phyloP scores from a whole-genome alignment of 345 rosid species.

The Ceriops tagal region DNA sequence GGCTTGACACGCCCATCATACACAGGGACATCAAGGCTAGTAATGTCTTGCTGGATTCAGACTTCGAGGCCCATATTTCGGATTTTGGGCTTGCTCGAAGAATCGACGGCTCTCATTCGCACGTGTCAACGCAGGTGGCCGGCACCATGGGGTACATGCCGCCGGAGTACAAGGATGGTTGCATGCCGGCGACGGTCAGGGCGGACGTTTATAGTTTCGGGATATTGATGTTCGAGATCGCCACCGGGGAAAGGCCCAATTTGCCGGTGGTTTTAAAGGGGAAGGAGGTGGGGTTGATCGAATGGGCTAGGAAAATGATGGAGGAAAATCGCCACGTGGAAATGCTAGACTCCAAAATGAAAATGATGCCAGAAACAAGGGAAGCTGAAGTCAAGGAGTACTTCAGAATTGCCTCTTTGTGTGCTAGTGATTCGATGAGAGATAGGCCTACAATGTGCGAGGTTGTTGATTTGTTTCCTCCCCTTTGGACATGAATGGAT shows the following conservation, averaged over 20 bases:
- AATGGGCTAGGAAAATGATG: slow-evolving; percentile 52
- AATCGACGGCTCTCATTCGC: slow-evolving; percentile 48
- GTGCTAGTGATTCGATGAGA: slow-evolving; percentile 38
- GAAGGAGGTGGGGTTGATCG: slow-evolving; percentile 45
- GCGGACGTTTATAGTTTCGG: slow-evolving; percentile 88
- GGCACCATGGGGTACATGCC: slow-evolving; percentile 99
- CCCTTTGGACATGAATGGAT: not conserved
- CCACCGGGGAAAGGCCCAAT: slow-evolving; percentile 61
- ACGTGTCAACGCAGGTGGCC: slow-evolving; percentile 88
- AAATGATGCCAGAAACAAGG: slow-evolving; percentile 18
- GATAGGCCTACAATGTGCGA: slow-evolving; percentile 56
- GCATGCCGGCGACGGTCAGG: slow-evolving; percentile 51
- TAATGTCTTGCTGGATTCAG: slow-evolving; percentile 56
- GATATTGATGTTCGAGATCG: slow-evolving; percentile 69
- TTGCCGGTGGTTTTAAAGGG: slow-evolving; percentile 36
- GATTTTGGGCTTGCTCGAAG: slow-evolving; percentile 81
- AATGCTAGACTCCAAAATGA: slow-evolving; percentile 42
- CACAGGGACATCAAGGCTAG: slow-evolving; percentile 89
- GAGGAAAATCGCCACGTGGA: slow-evolving; percentile 37
- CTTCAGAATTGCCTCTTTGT: slow-evolving; percentile 55
- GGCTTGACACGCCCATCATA: slow-evolving; percentile 58
- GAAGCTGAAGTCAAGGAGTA: slow-evolving; percentile 42
- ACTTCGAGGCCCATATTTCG: slow-evolving; percentile 64
- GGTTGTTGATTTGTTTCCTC: slow-evolving; percentile 37
- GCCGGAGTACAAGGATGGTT: slow-evolving; percentile 82